A percentile compares a stretch with the other conserved stretches of the same genome.
These are phyloP conservation scores for Arabidopsis thaliana DNA, from an alignment of 345 rosid genomes.

Conservation along the genomic window DNA sequence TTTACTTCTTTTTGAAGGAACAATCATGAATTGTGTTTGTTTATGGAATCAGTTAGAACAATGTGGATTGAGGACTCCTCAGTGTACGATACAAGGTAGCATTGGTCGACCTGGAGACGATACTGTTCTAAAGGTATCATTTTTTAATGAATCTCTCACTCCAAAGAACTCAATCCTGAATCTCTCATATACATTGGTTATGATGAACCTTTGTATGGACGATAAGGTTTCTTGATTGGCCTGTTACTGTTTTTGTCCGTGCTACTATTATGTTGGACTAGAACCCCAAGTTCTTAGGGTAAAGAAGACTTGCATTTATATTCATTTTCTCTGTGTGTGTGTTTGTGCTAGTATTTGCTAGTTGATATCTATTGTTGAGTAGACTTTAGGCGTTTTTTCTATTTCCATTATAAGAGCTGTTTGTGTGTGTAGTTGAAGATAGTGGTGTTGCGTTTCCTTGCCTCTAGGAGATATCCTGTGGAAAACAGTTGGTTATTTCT, in stretches of 20 bases:
- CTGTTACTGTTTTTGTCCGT: not conserved
- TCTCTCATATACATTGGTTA: not conserved
- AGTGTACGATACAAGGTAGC: slow-evolving; percentile 86
- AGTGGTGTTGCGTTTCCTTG: not conserved
- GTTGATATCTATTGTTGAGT: slow-evolving; percentile 10
- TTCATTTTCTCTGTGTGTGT: not conserved
- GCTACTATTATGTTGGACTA: not conserved
- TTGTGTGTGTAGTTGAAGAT: slow-evolving; percentile 11
- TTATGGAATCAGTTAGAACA: slow-evolving; percentile 67
- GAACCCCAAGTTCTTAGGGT: not conserved
- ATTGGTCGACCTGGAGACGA: slow-evolving; percentile 67
- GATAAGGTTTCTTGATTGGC: not conserved
- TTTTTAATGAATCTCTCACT: slow-evolving; percentile 10
- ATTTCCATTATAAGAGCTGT: not conserved
- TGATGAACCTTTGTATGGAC: not conserved
- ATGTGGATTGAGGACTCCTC: slow-evolving; percentile 84
- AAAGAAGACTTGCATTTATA: not conserved
- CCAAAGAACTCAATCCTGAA: not conserved
- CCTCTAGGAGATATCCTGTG: not conserved
- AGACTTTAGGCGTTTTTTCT: not conserved
- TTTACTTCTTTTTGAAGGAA: too few species aligned
- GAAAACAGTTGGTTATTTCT: not conserved
- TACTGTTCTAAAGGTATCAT: slow-evolving; percentile 54
- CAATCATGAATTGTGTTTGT: not conserved
- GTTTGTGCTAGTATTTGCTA: slow-evolving; percentile 1